Evolutionary conservation across 805 yeast genomes (phyloP).

Genomic region (Grigorovia transvaalensis): DNA sequence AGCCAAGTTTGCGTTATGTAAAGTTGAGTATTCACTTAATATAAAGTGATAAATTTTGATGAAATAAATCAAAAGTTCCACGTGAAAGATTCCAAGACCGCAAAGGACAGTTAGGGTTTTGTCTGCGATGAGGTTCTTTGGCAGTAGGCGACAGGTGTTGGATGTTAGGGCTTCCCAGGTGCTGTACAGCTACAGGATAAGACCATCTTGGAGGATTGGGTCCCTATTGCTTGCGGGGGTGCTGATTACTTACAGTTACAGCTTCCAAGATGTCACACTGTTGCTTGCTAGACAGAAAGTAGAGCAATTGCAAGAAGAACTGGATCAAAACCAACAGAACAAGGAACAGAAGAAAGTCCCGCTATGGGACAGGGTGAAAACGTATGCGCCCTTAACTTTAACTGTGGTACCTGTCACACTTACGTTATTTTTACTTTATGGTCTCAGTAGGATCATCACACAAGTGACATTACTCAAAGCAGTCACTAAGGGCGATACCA

Average conservation of each 20-base stretch:
- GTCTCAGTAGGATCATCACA: conserved; percentile 22
- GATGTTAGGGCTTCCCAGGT: conserved; percentile 4
- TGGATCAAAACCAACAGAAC: background rate
- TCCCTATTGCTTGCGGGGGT: conserved; percentile 15
- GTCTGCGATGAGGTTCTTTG: background rate
- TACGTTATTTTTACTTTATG: conserved; percentile 15
- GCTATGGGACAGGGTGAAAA: conserved; percentile 11
- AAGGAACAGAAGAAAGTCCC: background rate
- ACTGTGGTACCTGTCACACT: conserved; percentile 21
- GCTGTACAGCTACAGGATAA: conserved; percentile 5
- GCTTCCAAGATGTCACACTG: conserved; percentile 23
- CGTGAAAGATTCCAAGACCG: background rate
- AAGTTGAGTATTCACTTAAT: background rate
- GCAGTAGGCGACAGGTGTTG: background rate
- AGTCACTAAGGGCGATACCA: background rate
- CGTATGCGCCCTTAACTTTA: conserved; percentile 18
- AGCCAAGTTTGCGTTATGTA: background rate
- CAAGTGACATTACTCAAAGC: conserved; percentile 19
- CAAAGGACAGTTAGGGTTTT: background rate
- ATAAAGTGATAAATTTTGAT: too few species aligned
- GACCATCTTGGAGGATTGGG: conserved; percentile 5
- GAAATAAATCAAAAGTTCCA: background rate
- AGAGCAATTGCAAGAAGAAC: conserved; percentile 9
- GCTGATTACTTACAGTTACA: conserved; percentile 19
- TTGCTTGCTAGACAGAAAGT: conserved; percentile 11